These are phyloP conservation scores for Trichosanthes cucumerina DNA, from an alignment of 306 rosid genomes.

Conservation along the genomic window DNA sequence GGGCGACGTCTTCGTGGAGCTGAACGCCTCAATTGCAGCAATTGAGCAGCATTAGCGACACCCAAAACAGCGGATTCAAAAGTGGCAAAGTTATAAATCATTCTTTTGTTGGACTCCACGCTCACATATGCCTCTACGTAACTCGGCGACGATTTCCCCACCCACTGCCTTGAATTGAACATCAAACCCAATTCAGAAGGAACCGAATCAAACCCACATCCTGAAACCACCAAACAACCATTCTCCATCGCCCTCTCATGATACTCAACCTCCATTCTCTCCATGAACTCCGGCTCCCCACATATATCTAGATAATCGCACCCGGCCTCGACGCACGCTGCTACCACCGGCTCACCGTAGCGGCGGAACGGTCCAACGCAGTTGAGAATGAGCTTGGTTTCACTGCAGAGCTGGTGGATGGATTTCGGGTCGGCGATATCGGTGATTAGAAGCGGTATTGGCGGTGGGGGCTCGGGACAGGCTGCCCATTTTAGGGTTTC, in stretches of 20 bases:
- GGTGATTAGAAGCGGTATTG: constrained; percentile 41
- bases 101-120: constrained; percentile 53
- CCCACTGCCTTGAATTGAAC: constrained; percentile 69
- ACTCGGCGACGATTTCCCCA: constrained; percentile 29
- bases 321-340: constrained; percentile 57
- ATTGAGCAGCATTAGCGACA: constrained; percentile 39
- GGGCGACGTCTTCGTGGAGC: constrained; percentile 60
- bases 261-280: constrained; percentile 44
- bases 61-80: constrained; percentile 76
- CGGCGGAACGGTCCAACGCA: constrained; percentile 86
- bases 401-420: constrained; percentile 46
- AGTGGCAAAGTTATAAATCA: constrained; percentile 65
- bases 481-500: constrained; percentile 63
- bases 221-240: constrained; percentile 61
- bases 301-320: constrained; percentile 70
- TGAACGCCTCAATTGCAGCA: constrained; percentile 53
- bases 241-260: constrained; percentile 28
- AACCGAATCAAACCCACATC: constrained; percentile 85
- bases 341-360: constrained; percentile 62
- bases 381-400: constrained; percentile 60
- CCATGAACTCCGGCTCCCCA: constrained; percentile 91
- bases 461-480: constrained; percentile 39
- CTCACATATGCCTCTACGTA: constrained; percentile 51
- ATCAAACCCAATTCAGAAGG: constrained; percentile 76
- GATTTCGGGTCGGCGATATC: constrained; percentile 50